Evolutionary conservation across 169 alveolate species (phyloP), one percentile per base, ranked within the genome.

Genomic region (Eimeria acervulina): DNA sequence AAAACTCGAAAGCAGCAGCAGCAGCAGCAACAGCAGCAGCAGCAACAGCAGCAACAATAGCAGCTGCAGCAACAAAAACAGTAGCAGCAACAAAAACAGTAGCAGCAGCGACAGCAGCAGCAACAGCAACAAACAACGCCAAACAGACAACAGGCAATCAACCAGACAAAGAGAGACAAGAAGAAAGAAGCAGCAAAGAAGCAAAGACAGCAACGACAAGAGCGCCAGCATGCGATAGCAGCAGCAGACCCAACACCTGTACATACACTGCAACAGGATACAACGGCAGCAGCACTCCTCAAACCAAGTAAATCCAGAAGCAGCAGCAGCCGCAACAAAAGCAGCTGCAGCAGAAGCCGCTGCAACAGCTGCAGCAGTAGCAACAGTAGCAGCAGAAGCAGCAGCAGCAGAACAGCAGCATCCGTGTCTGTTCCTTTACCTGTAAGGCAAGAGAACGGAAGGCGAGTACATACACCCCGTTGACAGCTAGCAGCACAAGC

Each of bases 401-500:
- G 68, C 68, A 59, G 68, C 19, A 66, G 26, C 1, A 15, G 0
- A 33, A 13, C 61, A 17, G 61, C 87, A 76, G 31, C 61, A 17
- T 19, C 52, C 2, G 61, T 28, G 4, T 13, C n/a, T 36, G 83
- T 0, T 28, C 1, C 12, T 36, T 70, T 2, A 76, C 87, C 87
- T 76, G 87, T 33, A 76, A 6, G 61, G 87, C 87, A 12, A 76
- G 26, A 21, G 87, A 76, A 15, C 87, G 87, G 59, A 76, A 76
- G n/a, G 87, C 87, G 87, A 76, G 87, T 36, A 76, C 33, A 33
- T 76, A 76, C 63, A 76, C 87, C 59, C 63, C 87, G 59, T 76
- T 76, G 61, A 76, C 87, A 38, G 87, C 87, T 17, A 76, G 52
- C 63, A 76, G 87, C 63, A 76, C 87, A 4, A 36, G 36, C 52